phyloP scores from a whole-genome alignment of 352 stramenopile genomes.

The Pythium rishiriense region DNA sequence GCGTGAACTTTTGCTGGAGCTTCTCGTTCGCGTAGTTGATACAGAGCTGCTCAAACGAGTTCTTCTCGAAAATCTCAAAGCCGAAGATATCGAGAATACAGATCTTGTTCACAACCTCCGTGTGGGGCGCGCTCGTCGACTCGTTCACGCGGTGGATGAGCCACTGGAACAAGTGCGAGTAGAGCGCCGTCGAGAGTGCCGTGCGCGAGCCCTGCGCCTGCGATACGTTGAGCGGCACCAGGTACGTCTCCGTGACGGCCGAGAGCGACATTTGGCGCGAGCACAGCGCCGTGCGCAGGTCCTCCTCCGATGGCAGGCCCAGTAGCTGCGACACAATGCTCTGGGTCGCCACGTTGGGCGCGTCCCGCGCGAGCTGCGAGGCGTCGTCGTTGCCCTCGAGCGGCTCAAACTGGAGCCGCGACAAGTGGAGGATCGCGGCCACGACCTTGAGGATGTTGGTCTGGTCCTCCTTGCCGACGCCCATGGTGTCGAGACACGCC shows the following conservation, averaged over 20 bases:
- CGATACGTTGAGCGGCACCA: conserved; percentile 82
- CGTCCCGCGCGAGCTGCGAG: conserved; percentile 54
- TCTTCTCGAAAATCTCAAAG: conserved; percentile 97
- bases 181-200: conserved; percentile 84
- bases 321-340: conserved; percentile 65
- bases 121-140: conserved; percentile 61
- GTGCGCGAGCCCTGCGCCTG: conserved; percentile 80
- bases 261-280: conserved; percentile 81
- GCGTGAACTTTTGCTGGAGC: conserved; percentile 92
- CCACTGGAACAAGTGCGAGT: conserved; percentile 97
- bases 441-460: conserved; percentile 81
- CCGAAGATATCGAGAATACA: conserved; percentile 98
- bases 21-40: conserved; percentile 98
- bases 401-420: conserved; percentile 63
- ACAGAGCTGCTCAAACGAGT: conserved; percentile 97
- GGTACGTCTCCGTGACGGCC: conserved; percentile 78
- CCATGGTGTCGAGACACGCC: conserved; percentile 77
- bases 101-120: conserved; percentile 68
- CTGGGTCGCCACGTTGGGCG: conserved; percentile 49
- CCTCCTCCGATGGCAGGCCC: conserved; percentile 50
- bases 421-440: conserved; percentile 81
- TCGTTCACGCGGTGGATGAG: conserved; percentile 90
- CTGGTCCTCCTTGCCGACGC: conserved; percentile 66
- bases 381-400: conserved; percentile 65
- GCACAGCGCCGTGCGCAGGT: conserved; percentile 69